Conservation (phyloP, 495 filamentous ascomycete genomes). For the Xylaria venustula region DNA sequence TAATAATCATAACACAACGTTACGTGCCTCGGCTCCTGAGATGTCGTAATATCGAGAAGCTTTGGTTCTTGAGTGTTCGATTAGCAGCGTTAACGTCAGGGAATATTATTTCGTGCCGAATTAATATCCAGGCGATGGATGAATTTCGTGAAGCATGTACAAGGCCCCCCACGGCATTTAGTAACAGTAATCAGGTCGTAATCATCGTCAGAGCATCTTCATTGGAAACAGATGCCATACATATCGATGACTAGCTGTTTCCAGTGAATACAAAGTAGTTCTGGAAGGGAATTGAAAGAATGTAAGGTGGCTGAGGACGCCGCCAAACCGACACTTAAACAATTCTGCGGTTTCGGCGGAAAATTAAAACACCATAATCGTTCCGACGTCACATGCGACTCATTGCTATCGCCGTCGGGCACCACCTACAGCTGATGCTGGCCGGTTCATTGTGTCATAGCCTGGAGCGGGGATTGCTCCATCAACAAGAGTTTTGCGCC, state of each 20-base stretch:
- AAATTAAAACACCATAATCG: too few species aligned
- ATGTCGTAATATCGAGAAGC: constrained; percentile 31
- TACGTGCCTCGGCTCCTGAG: constrained; percentile 30
- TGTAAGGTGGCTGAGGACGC: constrained; percentile 18
- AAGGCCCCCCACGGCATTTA: constrained; percentile 30
- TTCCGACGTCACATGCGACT: not conserved
- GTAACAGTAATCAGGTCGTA: constrained; percentile 41
- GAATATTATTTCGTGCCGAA: constrained; percentile 20
- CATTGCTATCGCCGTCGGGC: constrained; percentile 32
- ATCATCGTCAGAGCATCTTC: constrained; percentile 40
- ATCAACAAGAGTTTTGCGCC: constrained; percentile 75
- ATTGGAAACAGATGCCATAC: constrained; percentile 23
- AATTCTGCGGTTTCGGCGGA: too few species aligned
- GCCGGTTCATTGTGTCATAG: constrained; percentile 49
- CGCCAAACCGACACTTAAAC: too few species aligned
- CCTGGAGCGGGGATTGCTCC: constrained; percentile 41
- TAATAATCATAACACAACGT: too few species aligned
- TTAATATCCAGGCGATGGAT: constrained; percentile 31
- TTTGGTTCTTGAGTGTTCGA: too few species aligned
- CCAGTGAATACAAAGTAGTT: constrained; percentile 37
- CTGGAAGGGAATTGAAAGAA: constrained; percentile 21
- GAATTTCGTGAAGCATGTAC: constrained; percentile 36
- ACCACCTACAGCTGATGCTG: constrained; percentile 35
- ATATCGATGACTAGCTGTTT: constrained; percentile 32
- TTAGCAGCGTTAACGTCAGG: too few species aligned